Evolutionary conservation across 1,139 yeast genomes (phyloP).

Genomic region (Blastobotrys buckinghamii): DNA sequence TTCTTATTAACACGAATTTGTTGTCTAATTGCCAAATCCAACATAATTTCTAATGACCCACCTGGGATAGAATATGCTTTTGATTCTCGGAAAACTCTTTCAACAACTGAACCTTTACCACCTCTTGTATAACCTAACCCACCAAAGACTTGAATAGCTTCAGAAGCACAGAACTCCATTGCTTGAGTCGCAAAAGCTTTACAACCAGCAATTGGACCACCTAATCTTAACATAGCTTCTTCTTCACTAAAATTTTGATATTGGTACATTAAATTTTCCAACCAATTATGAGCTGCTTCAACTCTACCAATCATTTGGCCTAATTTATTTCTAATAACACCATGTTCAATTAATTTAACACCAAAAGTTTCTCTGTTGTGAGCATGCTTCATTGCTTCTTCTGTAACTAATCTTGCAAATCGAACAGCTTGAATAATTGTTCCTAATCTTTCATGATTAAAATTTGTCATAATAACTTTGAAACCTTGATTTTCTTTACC

Average conservation of each 20-base stretch:
- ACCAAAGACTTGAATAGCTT: conserved; percentile 42
- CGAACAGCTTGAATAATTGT: conserved; percentile 38
- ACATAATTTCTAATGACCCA: conserved; percentile 43
- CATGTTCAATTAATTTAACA: conserved; percentile 38
- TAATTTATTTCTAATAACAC: conserved; percentile 39
- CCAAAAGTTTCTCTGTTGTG: conserved; percentile 41
- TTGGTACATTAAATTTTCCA: conserved; percentile 37
- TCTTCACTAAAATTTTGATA: conserved; percentile 32
- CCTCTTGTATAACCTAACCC: conserved; percentile 42
- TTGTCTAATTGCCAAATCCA: conserved; percentile 39
- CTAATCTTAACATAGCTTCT: conserved; percentile 38
- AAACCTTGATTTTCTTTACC: conserved; percentile 41
- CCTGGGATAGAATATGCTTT: conserved; percentile 43
- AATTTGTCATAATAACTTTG: conserved; percentile 41
- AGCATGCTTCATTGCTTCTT: conserved; percentile 40
- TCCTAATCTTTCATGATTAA: conserved; percentile 42
- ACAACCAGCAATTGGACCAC: conserved; percentile 42
- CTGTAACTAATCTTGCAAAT: conserved; percentile 38
- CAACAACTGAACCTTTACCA: conserved; percentile 40
- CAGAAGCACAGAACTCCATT: conserved; percentile 40
- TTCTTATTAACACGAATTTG: conserved; percentile 37
- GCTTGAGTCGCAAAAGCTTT: conserved; percentile 40
- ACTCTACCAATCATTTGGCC: conserved; percentile 39
- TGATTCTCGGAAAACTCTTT: conserved; percentile 40
- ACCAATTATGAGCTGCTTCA: conserved; percentile 37